A percentile compares a stretch with the other conserved stretches of the same genome.
Conservation (phyloP, 768 basidiomycete species). For the Clavaria fumosa region DNA sequence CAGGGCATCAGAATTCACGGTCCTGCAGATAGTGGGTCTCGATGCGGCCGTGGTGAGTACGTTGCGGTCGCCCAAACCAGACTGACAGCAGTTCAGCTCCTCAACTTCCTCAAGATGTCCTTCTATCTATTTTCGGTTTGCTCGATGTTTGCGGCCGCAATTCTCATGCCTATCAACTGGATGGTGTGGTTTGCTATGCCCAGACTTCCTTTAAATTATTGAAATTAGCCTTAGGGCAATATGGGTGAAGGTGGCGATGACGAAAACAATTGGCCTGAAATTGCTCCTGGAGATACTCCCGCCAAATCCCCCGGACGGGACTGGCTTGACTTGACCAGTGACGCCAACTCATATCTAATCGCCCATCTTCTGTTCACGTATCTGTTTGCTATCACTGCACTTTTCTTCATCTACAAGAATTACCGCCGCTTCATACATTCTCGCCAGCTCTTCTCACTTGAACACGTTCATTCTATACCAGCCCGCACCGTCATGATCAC, state of each 20-base stretch:
- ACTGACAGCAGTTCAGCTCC: constrained; percentile 35
- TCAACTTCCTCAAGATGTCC: constrained; percentile 91
- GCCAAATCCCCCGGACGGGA: constrained; percentile 28
- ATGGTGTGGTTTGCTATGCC: constrained; percentile 38
- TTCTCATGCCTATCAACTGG: constrained; percentile 94
- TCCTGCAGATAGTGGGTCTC: constrained; percentile 90
- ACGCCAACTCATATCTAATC: constrained; percentile 79
- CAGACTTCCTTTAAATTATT: constrained; percentile 1
- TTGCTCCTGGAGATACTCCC: constrained; percentile 20
- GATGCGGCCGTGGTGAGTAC: constrained; percentile 85
- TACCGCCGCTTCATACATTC: constrained; percentile 80
- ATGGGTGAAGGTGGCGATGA: constrained; percentile 25
- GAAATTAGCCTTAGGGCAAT: constrained; percentile 6
- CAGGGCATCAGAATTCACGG: constrained; percentile 77
- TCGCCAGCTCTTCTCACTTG: constrained; percentile 86
- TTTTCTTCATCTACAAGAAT: constrained; percentile 79
- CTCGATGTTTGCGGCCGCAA: constrained; percentile 61
- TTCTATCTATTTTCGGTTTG: constrained; percentile 85
- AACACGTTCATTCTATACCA: constrained; percentile 88
- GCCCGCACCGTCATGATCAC: constrained; percentile 87
- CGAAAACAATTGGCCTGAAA: constrained; percentile 29
- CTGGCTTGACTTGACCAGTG: constrained; percentile 82
- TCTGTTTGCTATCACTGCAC: constrained; percentile 74
- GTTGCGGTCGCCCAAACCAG: not conserved
- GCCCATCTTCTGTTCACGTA: constrained; percentile 90